Evolutionary conservation across 83 land plant genomes (phyloP).

Genomic region (Picea abies): DNA sequence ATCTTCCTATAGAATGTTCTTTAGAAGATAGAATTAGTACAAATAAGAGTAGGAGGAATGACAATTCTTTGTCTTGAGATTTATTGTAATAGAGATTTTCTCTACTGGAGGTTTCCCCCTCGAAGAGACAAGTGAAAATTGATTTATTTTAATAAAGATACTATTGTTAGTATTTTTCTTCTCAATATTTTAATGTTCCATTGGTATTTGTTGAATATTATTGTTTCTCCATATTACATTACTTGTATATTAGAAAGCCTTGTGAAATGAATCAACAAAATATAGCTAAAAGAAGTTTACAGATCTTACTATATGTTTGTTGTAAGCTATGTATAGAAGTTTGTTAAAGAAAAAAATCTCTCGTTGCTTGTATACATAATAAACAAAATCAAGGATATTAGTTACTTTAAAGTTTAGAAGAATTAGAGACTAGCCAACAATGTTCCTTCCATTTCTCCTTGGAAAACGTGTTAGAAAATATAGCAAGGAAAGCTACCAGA

Average conservation of each 20-base stretch:
- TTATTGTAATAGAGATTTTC: too few species aligned
- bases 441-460: not conserved
- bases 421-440: not conserved
- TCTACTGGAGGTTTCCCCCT: too few species aligned
- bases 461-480: not conserved
- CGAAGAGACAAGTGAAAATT: too few species aligned
- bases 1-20: too few species aligned
- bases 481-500: not conserved
- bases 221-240: too few species aligned
- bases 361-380: constrained; percentile 53
- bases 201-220: too few species aligned
- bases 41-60: too few species aligned
- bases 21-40: too few species aligned
- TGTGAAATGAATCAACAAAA: not conserved
- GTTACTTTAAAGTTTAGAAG: not conserved
- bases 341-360: constrained; percentile 75
- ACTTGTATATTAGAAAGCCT: not conserved
- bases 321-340: constrained; percentile 79
- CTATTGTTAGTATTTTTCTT: too few species aligned
- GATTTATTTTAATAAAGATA: too few species aligned
- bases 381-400: constrained; percentile 2
- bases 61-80: too few species aligned
- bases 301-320: constrained; percentile 61
- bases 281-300: not conserved
- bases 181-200: too few species aligned